phyloP scores from a whole-genome alignment of 2,329 filamentous ascomycete genomes.

The Colletotrichum sp. region DNA sequence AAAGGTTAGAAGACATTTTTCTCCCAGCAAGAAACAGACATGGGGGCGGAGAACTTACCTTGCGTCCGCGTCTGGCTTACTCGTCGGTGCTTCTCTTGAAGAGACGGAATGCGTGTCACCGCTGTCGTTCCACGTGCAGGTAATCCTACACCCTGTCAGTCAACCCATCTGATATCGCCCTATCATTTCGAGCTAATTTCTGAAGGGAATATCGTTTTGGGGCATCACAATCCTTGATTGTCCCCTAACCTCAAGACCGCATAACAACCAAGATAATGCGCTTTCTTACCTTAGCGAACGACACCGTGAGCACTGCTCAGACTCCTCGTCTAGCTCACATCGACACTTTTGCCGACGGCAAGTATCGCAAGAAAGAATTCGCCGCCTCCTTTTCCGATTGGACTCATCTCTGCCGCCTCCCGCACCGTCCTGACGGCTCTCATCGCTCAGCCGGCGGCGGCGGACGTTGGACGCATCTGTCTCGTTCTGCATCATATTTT shows the following conservation, averaged over 20 bases:
- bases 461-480: neutral
- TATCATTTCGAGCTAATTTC: neutral
- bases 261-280: neutral
- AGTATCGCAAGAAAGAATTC: conserved; percentile 21
- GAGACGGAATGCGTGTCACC: conserved; percentile 15
- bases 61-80: conserved; percentile 4
- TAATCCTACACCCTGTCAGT: neutral
- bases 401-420: conserved; percentile 2
- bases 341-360: conserved; percentile 20
- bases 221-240: neutral
- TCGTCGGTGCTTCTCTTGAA: neutral
- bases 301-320: conserved; percentile 18
- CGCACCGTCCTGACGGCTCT: neutral
- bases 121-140: conserved; percentile 20
- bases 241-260: neutral
- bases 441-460: conserved; percentile 8
- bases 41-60: neutral
- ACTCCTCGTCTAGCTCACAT: conserved; percentile 18
- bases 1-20: neutral
- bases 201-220: neutral
- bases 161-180: neutral
- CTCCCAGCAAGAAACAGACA: neutral
- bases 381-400: conserved; percentile 15
- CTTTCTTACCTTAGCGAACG: conserved; percentile 12
- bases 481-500: neutral